Evolutionary conservation across 116 monocot species (phyloP), one percentile per base, ranked within the genome.

Genomic region (Phalaenopsis hybrid): DNA sequence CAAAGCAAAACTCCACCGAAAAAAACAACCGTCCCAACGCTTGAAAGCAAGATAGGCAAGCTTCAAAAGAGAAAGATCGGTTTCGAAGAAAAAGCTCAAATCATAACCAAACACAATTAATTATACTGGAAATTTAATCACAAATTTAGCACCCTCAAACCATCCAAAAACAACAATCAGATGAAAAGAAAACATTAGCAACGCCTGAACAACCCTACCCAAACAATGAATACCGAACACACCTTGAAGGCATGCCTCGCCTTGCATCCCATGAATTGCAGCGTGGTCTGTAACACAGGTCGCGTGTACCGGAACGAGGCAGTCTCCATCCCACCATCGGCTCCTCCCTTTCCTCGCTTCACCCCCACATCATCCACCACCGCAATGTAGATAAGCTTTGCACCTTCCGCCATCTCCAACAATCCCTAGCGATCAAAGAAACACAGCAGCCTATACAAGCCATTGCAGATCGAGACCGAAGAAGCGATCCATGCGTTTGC

Each of bases 211-310:
- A 9, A 28, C 23, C 28, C 31, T 25, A 8, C 41, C 16, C 28
- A 44, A 34, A 37, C 44, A 11, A 55, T 15, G 15, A 55, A 16
- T 55, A 15, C 55, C 15, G 6, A 17, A 78, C 20, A 52, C 0
- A 88, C 88, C 89, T 89, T 84, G 74, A 89, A 89, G 8, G 89
- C 86, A 80, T 86, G 86, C 76, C 89, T 84, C 75, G 86, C 84
- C 78, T 89, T 89, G 82, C 86, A 89, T 37, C 89, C 89, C 89
- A 89, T 89, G 81, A 89, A 84, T 49, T 89, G 89, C 7, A 89
- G 86, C 70, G 89, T 85, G 82, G 79, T 86, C 84, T 89, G 89
- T 28, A 89, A 84, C 49, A 89, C 82, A 5, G 89, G 77, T 6
- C 89, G 81, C 61, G 86, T 86, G 82, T 89, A 89, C 23, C 89